Percentiles rank a stretch among this genome's conserved stretches.
Conservation (phyloP, 1,284 basidiomycete genomes). For the Meira miltonrushii region DNA sequence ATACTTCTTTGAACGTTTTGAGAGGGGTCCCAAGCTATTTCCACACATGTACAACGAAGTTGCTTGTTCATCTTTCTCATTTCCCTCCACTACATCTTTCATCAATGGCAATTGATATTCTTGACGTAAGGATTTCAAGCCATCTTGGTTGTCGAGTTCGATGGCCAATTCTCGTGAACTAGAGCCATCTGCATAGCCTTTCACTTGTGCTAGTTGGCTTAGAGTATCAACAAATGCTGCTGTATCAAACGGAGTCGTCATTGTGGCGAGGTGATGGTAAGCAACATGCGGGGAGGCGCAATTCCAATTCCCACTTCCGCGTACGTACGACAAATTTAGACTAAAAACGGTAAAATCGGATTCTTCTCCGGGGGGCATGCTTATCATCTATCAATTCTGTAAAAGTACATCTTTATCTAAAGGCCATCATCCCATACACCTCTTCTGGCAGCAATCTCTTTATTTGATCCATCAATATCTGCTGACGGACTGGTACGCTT, state of each 20-base stretch:
- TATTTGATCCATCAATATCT: not conserved
- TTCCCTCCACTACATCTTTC: not conserved
- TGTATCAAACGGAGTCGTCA: too few relatives aligned
- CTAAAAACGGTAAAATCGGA: too few relatives aligned
- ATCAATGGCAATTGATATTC: conserved; percentile 2
- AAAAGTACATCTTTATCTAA: conserved; percentile 12
- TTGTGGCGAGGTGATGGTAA: too few relatives aligned
- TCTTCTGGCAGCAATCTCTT: not conserved
- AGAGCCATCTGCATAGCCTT: too few relatives aligned
- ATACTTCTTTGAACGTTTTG: conserved; percentile 67
- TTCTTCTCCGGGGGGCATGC: too few relatives aligned
- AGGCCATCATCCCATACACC: conserved; percentile 45
- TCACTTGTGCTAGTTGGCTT: too few relatives aligned
- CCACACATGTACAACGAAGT: conserved; percentile 77
- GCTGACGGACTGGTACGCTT: not conserved
- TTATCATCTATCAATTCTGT: too few relatives aligned
- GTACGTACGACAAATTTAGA: too few relatives aligned
- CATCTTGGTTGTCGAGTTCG: not conserved
- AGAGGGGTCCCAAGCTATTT: conserved; percentile 83
- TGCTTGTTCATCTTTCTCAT: not conserved
- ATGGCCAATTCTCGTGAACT: not conserved
- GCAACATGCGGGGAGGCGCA: too few relatives aligned
- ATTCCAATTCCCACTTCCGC: too few relatives aligned
- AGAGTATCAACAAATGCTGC: too few relatives aligned
- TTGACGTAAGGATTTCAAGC: not conserved